Conservation (phyloP, 495 filamentous ascomycete species). For the Aspergillus haitiensis region DNA sequence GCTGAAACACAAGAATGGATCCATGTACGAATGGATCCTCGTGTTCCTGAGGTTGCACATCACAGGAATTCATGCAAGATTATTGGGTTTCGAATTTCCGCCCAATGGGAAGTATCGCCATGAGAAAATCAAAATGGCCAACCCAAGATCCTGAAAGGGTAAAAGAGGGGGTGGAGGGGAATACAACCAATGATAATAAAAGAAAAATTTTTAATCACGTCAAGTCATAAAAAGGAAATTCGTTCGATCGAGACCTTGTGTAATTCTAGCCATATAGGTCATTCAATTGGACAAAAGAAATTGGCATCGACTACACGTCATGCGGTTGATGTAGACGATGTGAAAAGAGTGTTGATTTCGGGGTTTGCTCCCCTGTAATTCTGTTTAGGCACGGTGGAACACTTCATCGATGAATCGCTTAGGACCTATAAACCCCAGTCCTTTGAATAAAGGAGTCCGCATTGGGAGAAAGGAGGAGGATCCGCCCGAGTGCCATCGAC, state of each 20-base stretch:
- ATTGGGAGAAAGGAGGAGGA: conserved; percentile 54
- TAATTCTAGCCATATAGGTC: not conserved
- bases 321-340: not conserved
- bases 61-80: conserved; percentile 18
- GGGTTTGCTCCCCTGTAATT: conserved; percentile 26
- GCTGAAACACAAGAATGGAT: conserved; percentile 21
- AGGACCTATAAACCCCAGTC: conserved; percentile 66
- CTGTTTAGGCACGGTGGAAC: conserved; percentile 57
- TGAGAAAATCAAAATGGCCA: conserved; percentile 1
- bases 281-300: conserved; percentile 9
- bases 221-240: conserved; percentile 9
- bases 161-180: conserved; percentile 9
- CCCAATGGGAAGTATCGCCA: not conserved
- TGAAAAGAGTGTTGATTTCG: not conserved
- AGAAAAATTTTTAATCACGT: not conserved
- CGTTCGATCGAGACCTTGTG: conserved; percentile 13
- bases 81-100: conserved; percentile 13
- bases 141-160: not conserved
- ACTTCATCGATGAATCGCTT: conserved; percentile 76
- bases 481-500: conserved; percentile 70
- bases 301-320: conserved; percentile 12
- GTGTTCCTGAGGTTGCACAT: conserved; percentile 20
- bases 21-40: conserved; percentile 17
- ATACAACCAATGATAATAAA: not conserved
- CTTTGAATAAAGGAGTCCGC: conserved; percentile 57